phyloP scores from a whole-genome alignment of 257 asterid genomes.

The Euphrasia confusa region DNA sequence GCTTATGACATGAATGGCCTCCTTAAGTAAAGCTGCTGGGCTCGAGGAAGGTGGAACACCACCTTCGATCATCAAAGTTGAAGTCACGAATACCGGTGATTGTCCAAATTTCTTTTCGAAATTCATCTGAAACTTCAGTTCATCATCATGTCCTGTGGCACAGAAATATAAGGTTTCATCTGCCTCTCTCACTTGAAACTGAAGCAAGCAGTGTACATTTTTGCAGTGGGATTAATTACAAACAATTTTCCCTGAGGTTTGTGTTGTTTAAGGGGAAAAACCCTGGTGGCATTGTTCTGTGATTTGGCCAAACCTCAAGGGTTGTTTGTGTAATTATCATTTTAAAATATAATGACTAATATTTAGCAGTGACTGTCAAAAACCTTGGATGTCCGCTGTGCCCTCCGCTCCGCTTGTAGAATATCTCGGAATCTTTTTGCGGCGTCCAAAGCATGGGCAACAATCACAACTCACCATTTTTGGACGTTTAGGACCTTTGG shows the following conservation, averaged over 20 bases:
- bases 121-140: slow-evolving; percentile 63
- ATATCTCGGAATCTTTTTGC: slow-evolving; percentile 48
- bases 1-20: slow-evolving; percentile 80
- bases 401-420: slow-evolving; percentile 43
- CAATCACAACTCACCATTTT: slow-evolving; percentile 76
- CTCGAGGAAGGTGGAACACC: slow-evolving; percentile 83
- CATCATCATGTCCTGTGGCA: slow-evolving; percentile 51
- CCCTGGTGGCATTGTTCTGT: not conserved
- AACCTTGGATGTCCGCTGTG: slow-evolving; percentile 46
- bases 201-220: not conserved
- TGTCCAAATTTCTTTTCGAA: slow-evolving; percentile 76
- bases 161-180: slow-evolving; percentile 16
- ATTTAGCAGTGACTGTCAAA: slow-evolving; percentile 15
- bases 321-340: too few relatives aligned
- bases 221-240: not conserved
- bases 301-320: too few relatives aligned
- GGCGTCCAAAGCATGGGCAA: slow-evolving; percentile 72
- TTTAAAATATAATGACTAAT: not conserved
- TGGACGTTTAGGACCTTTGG: slow-evolving; percentile 57
- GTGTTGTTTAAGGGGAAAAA: not conserved
- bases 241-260: not conserved
- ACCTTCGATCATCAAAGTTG: slow-evolving; percentile 68
- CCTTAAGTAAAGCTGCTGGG: slow-evolving; percentile 72
- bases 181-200: slow-evolving; percentile 17
- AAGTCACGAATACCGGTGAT: slow-evolving; percentile 64